These are phyloP conservation scores for Bolboschoenus planiculmis DNA, from an alignment of 176 grass and related monocot genomes.

Conservation along the genomic window DNA sequence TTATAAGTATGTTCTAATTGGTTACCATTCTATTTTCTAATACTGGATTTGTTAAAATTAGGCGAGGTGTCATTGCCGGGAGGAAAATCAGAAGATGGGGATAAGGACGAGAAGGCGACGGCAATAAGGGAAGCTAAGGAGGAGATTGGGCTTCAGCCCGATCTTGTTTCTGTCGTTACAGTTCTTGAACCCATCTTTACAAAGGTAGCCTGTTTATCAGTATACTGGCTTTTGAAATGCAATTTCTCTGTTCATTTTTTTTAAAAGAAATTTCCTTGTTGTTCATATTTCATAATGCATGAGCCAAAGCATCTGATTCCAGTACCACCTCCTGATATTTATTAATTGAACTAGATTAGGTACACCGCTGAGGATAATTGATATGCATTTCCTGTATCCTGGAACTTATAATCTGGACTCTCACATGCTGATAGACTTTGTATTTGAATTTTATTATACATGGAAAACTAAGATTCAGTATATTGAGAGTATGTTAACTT, in stretches of 20 bases:
- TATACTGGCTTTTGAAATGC: not conserved
- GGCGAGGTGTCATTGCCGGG: conserved; percentile 88
- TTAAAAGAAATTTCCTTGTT: not conserved
- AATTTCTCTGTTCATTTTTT: not conserved
- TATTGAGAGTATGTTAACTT: not conserved
- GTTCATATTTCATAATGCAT: not conserved
- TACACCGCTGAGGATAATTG: not conserved
- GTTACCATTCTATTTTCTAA: not conserved
- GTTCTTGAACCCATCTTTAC: conserved; percentile 81
- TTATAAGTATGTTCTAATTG: not conserved
- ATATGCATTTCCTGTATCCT: not conserved
- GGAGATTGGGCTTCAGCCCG: conserved; percentile 73
- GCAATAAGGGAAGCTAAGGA: conserved; percentile 75
- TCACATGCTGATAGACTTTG: not conserved
- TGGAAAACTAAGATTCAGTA: no score
- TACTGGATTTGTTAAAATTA: conserved; percentile 10
- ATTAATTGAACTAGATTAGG: not conserved
- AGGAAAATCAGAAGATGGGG: conserved; percentile 70
- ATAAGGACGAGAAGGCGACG: conserved; percentile 61
- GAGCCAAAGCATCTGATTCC: not conserved
- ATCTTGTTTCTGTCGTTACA: conserved; percentile 53
- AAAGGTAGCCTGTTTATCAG: conserved; percentile 35
- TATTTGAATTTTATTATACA: not conserved
- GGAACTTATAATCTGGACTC: not conserved
- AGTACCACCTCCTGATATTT: not conserved